Evolutionary conservation across 192 early-diverging fungal genomes (phyloP), one percentile per base, ranked within the genome.

Genomic region (Spizellomyces sp.): DNA sequence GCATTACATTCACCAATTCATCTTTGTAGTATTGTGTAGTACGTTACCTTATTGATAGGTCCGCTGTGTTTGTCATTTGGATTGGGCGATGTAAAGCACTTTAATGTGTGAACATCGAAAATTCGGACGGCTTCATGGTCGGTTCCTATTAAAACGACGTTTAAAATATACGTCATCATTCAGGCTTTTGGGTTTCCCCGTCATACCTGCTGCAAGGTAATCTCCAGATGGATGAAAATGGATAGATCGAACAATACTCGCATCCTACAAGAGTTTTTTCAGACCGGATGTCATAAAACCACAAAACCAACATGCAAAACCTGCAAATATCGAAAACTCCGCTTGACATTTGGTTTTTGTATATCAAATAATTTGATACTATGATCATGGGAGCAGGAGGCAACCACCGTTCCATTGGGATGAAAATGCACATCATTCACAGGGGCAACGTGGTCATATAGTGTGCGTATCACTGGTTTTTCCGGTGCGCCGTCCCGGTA

Each of bases 181-280:
- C n/a, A n/a, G n/a, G n/a, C n/a, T n/a, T n/a, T n/a, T n/a, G n/a
- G n/a, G n/a, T n/a, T n/a, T n/a, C n/a, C n/a, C n/a, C n/a, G n/a
- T n/a, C n/a, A 79, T 76, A 96, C 94, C 79, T 87, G 76, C 57
- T 5, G 22, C 64, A 44, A 98, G 74, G 77, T 85, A 96, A 74
- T 96, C 94, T 52, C 95, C 96, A 6, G 90, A 91, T 10, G 96
- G 96, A 79, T 98, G 96, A 80, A 98, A 98, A 6, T 85, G 84
- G 8, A 97, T 90, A 6, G 92, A 91, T 42, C 87, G 76, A 69
- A 93, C 90, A 7, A 91, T 83, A 63, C 89, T 86, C 22, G 91
- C 83, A 77, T 97, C 94, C 79, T 89, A 72, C 46, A 5, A 42
- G 61, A 27, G 48, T 6, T 0, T 61, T 6, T 0, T 61, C 17